Base-by-base conservation (phyloP, 1,284 basidiomycete genomes). In the Malassezia globosa region DNA sequence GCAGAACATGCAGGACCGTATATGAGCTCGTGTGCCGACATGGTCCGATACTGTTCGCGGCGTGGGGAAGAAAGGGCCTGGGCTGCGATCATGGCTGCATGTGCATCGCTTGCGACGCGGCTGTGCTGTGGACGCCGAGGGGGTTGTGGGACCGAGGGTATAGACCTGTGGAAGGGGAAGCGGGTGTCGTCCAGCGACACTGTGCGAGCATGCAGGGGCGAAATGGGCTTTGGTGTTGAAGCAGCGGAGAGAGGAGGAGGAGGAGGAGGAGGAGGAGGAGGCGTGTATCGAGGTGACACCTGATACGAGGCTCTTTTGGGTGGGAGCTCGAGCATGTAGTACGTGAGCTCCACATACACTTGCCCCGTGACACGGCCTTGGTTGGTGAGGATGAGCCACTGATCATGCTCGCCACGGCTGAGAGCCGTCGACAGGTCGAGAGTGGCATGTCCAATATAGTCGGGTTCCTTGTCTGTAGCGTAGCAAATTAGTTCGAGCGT, bases 321-420 rank as follows among this genome's bases (percentile, higher is more conserved):
- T 31, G 29, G 29, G 10, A n/a, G 63, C 10, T 56, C 61, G 21
- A 62, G 55, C 4, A 61, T 64, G 40, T 69, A 70, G 37, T 67
- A 70, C 29, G 68, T 70, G 36, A 70, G 60, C 47, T 70, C 68
- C 42, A 70, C 58, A 22, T 66, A 70, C 26, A 70, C 64, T 44
- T 70, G 66, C 27, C 68, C 68, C 14, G 63, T 61, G 39, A 65
- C 69, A 10, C 64, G 63, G 33, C 62, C 66, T 24, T 64, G 66
- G 8, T 61, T 55, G 37, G 58, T 60, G 54, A 70, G 63, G 18
- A 61, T 83, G 67, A 94, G 90, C 92, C 92, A 97, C 69, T 95
- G 92, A 75, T 99, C 94, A 2, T 87, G 88, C 73, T 96, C 92
- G 40, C 94, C 94, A 72, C 85, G 88, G 55, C 85, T 87, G 60